Evolutionary conservation across 1,284 basidiomycete genomes (phyloP).

Genomic region (Garcileccinum viscosum): DNA sequence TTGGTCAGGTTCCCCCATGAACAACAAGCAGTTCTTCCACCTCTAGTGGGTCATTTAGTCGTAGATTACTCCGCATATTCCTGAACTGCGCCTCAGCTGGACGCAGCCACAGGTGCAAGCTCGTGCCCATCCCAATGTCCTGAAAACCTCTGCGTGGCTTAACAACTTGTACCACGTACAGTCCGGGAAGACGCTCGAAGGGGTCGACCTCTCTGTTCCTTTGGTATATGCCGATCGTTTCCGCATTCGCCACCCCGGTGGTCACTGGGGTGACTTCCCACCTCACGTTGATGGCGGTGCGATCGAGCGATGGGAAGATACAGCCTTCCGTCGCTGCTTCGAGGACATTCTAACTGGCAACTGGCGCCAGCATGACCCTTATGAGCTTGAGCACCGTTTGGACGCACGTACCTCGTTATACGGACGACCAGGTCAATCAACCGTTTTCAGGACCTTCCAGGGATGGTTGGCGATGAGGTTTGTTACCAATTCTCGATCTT

Average conservation of each 20-base stretch:
- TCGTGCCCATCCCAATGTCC: slow-evolving; percentile 76
- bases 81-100: slow-evolving; percentile 53
- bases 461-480: slow-evolving; percentile 76
- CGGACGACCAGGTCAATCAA: slow-evolving; percentile 62
- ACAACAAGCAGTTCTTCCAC: slow-evolving; percentile 75
- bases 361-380: slow-evolving; percentile 78
- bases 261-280: slow-evolving; percentile 67
- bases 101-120: slow-evolving; percentile 74
- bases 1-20: slow-evolving; percentile 54
- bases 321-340: slow-evolving; percentile 70
- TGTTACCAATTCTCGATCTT: not conserved
- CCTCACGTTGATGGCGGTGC: slow-evolving; percentile 85
- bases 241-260: slow-evolving; percentile 80
- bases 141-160: slow-evolving; percentile 65
- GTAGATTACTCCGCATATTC: not conserved
- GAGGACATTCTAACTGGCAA: slow-evolving; percentile 68
- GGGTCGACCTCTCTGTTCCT: slow-evolving; percentile 72
- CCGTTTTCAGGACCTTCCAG: slow-evolving; percentile 83
- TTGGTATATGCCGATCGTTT: slow-evolving; percentile 85
- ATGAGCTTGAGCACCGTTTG: slow-evolving; percentile 67
- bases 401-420: slow-evolving; percentile 68
- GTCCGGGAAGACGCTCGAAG: slow-evolving; percentile 45
- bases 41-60: slow-evolving; percentile 59
- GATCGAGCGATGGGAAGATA: slow-evolving; percentile 88
- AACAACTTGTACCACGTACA: slow-evolving; percentile 67